Evolutionary conservation across 768 basidiomycete species (phyloP).

Genomic region (Suillus placidus): DNA sequence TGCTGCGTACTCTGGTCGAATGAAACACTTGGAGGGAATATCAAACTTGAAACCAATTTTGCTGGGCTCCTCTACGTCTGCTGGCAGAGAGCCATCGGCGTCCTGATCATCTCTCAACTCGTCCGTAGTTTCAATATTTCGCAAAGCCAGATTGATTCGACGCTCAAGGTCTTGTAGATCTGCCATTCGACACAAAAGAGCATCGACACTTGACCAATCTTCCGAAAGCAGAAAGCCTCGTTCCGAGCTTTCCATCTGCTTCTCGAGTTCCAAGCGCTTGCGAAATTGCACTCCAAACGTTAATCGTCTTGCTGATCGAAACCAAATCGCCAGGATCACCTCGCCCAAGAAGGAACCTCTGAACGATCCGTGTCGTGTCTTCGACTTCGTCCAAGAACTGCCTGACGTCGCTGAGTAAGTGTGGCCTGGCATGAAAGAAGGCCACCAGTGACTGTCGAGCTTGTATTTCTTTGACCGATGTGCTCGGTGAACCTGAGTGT

Average conservation of each 20-base stretch:
- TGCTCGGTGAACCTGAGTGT: conserved; percentile 78
- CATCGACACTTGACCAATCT: conserved; percentile 63
- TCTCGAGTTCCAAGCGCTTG: conserved; percentile 57
- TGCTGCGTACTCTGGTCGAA: conserved; percentile 61
- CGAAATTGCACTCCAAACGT: conserved; percentile 58
- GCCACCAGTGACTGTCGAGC: conserved; percentile 77
- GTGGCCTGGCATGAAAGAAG: conserved; percentile 61
- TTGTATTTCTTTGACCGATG: conserved; percentile 70
- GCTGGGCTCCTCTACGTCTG: conserved; percentile 14
- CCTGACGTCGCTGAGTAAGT: conserved; percentile 66
- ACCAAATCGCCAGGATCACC: conserved; percentile 69
- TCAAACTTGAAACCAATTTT: conserved; percentile 25
- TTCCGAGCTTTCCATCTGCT: conserved; percentile 47
- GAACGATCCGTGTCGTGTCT: conserved; percentile 75
- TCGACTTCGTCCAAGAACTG: conserved; percentile 58
- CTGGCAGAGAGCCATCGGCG: conserved; percentile 23
- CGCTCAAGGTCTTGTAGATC: conserved; percentile 54
- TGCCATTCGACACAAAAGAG: conserved; percentile 54
- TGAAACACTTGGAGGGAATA: conserved; percentile 50
- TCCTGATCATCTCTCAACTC: conserved; percentile 24
- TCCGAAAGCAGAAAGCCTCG: conserved; percentile 18
- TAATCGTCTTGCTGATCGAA: conserved; percentile 63
- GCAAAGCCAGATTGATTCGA: conserved; percentile 56
- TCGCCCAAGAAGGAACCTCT: conserved; percentile 71
- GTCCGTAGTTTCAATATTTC: conserved; percentile 28